Conservation (phyloP, 2,329 filamentous ascomycete species). For the Pyricularia sp. region DNA sequence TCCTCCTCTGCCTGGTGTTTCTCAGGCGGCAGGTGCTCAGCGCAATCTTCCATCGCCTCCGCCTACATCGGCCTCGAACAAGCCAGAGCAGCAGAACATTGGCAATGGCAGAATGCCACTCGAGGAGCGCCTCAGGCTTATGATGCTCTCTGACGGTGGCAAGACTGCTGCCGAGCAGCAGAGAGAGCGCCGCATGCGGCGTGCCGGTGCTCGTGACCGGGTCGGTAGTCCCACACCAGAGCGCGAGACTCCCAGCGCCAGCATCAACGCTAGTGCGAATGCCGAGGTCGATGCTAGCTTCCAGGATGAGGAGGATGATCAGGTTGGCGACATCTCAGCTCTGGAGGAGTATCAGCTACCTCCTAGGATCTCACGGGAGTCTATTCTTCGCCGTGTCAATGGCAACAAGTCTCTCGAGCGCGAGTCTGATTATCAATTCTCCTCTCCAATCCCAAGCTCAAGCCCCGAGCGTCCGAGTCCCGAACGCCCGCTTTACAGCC, state of each 20-base stretch:
- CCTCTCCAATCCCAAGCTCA: slow-evolving; percentile 49
- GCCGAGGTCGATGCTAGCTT: slow-evolving; percentile 13
- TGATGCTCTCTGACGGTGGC: slow-evolving; percentile 72
- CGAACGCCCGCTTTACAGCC: not conserved
- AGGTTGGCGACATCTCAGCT: slow-evolving; percentile 48
- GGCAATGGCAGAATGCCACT: slow-evolving; percentile 69
- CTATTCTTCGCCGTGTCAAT: slow-evolving; percentile 82
- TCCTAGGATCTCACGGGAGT: slow-evolving; percentile 82
- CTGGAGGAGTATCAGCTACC: slow-evolving; percentile 58
- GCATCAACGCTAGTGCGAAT: slow-evolving; percentile 15
- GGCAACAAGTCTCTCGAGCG: slow-evolving; percentile 46
- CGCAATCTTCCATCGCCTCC: slow-evolving; percentile 67
- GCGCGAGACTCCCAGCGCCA: slow-evolving; percentile 23
- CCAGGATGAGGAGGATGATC: slow-evolving; percentile 46
- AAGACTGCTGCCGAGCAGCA: slow-evolving; percentile 57
- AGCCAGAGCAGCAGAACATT: slow-evolving; percentile 70
- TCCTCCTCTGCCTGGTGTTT: slow-evolving; percentile 68
- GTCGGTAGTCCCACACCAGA: slow-evolving; percentile 33
- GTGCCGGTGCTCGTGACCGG: slow-evolving; percentile 44
- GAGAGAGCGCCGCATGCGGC: slow-evolving; percentile 59
- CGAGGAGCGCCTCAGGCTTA: slow-evolving; percentile 76
- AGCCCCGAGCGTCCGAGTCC: slow-evolving; percentile 34
- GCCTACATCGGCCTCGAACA: slow-evolving; percentile 51
- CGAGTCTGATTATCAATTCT: slow-evolving; percentile 55
- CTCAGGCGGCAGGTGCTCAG: slow-evolving; percentile 38